These are phyloP conservation scores for Adansonia gregorii DNA, from an alignment of 441 rosid species.

Conservation along the genomic window DNA sequence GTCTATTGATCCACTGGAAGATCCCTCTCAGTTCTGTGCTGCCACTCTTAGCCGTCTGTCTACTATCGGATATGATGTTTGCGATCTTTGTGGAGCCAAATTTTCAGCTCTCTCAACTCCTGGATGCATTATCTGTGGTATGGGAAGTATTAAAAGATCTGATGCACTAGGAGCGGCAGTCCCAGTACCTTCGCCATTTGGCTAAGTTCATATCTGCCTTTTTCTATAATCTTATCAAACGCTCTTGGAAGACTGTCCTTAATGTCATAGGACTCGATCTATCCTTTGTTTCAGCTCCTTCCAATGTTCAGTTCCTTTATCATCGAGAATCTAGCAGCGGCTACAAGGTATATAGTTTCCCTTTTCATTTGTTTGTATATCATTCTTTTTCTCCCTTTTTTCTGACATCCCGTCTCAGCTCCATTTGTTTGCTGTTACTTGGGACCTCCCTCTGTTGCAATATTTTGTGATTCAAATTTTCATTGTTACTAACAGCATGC, in stretches of 20 bases:
- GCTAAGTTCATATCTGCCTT: conserved; percentile 41
- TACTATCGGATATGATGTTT: conserved; percentile 94
- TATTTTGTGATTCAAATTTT: conserved; percentile 7
- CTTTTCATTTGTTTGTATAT: conserved; percentile 31
- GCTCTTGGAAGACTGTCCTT: neutral
- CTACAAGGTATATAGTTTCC: conserved; percentile 30
- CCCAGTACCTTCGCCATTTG: conserved; percentile 80
- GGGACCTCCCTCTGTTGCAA: neutral
- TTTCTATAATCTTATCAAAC: neutral
- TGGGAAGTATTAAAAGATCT: conserved; percentile 94
- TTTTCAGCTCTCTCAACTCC: conserved; percentile 91
- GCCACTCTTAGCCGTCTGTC: conserved; percentile 97
- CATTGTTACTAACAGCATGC: neutral
- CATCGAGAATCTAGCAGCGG: conserved; percentile 16
- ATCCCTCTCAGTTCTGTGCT: conserved; percentile 92
- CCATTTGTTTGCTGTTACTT: conserved; percentile 20
- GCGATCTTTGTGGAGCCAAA: conserved; percentile 95
- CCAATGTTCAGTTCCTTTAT: neutral
- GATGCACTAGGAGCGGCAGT: conserved; percentile 81
- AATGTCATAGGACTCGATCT: neutral
- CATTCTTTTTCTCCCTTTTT: neutral
- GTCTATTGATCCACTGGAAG: conserved; percentile 93
- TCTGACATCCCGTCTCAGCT: neutral
- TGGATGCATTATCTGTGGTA: conserved; percentile 95
- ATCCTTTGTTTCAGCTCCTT: neutral